Conservation (phyloP, 331 rosid genomes). For the Rosa hybrid region DNA sequence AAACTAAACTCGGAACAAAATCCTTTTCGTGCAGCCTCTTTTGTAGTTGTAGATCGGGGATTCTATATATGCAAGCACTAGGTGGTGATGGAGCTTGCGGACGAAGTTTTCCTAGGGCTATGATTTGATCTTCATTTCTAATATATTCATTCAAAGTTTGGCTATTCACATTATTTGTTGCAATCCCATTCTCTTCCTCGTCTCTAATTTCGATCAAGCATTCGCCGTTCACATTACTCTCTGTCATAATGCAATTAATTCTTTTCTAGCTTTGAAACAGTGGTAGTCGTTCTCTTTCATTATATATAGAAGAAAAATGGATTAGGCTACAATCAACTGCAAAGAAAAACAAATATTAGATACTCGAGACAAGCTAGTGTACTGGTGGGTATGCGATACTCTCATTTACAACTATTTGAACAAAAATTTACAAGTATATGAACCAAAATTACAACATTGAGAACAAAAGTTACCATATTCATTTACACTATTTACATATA, state of each 20-base stretch:
- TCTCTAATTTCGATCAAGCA: background rate
- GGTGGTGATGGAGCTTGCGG: background rate
- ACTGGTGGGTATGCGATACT: too few species aligned
- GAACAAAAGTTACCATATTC: too few species aligned
- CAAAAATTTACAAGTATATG: too few species aligned
- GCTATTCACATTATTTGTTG: background rate
- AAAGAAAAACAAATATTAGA: too few species aligned
- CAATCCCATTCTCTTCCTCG: background rate
- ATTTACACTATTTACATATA: too few species aligned
- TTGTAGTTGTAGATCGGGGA: background rate
- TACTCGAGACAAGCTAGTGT: too few species aligned
- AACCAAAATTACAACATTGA: too few species aligned
- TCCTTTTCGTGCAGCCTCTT: background rate
- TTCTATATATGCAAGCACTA: constrained; percentile 1
- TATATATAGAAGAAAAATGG: too few species aligned
- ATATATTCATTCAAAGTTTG: background rate
- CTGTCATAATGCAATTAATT: background rate
- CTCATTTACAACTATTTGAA: too few species aligned
- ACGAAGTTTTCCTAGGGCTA: background rate
- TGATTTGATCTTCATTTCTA: background rate
- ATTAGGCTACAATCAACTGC: too few species aligned
- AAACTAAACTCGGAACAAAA: background rate
- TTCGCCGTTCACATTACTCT: background rate
- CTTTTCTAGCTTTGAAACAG: background rate
- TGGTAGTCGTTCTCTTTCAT: background rate